phyloP scores from a whole-genome alignment of 1,284 basidiomycete species.

The Leccinum pachyderme region DNA sequence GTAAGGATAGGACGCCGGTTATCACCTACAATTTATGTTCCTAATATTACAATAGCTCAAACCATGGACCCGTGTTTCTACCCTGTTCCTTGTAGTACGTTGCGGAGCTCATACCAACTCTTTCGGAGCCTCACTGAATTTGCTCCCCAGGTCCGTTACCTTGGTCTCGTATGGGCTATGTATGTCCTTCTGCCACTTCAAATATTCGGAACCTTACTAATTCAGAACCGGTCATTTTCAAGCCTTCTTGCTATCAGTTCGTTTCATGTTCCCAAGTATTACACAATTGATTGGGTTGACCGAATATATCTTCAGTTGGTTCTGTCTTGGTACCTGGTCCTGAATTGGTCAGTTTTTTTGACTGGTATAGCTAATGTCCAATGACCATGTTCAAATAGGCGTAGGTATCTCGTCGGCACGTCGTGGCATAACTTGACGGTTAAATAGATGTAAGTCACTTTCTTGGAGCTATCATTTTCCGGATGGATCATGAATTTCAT shows the following conservation, averaged over 20 bases:
- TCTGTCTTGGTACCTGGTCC: not conserved
- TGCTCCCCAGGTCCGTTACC: not conserved
- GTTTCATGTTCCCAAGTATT: not conserved
- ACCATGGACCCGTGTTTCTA: not conserved
- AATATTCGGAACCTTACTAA: not conserved
- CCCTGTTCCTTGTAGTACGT: not conserved
- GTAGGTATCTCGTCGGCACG: not conserved
- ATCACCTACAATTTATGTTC: not conserved
- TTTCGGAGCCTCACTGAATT: not conserved
- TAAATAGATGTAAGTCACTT: not conserved
- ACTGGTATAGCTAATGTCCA: not conserved
- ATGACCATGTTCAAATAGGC: not conserved
- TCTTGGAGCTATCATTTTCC: not conserved
- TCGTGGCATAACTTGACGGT: not conserved
- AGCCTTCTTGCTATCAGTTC: not conserved
- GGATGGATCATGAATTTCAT: not conserved
- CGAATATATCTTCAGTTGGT: not conserved
- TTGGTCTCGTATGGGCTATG: not conserved
- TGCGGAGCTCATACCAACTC: not conserved
- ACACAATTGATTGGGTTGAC: not conserved
- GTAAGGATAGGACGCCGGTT: not conserved
- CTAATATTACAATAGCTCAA: not conserved
- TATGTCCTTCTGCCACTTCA: not conserved
- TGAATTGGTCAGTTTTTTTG: not conserved
- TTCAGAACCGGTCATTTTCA: not conserved